Base-by-base conservation (phyloP, 2,329 filamentous ascomycete genomes). In the Phialophora chinensis region DNA sequence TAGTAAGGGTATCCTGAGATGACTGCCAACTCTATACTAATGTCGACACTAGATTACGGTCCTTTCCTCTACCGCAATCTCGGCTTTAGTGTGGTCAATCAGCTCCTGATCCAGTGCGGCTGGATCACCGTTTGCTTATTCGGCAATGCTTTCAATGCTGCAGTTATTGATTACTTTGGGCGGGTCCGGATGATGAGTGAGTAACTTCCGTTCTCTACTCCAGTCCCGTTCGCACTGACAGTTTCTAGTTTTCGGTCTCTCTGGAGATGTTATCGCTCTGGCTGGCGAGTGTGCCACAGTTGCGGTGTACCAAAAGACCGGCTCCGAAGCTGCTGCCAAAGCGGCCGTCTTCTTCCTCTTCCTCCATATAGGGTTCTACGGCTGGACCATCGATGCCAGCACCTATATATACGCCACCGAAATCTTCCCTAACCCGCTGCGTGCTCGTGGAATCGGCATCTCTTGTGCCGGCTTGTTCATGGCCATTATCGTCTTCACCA, bases 361-460 rank as follows among this genome's bases (percentile, higher is more conserved):
- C 55, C 59, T 59, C 20, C 63, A 65, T 12, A 59, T 66, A 20
- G 60, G 49, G 73, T 80, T 90, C 53, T 90, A 88, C 75, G 90
- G 87, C 0, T 83, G 82, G 1, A 80, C 87, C 0, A 90, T 90
- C 67, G 88, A 87, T 25, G 86, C 87, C 0, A 88, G 87, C 5
- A 84, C 86, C 1, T 87, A 86, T 86, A 77, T 90, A 0, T 90
- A 90, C 63, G 88, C 87, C 0, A 88, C 90, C 1, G 90, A 92
- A 74, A 92, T 92, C 65, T 92, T 91, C 73, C 89, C 90, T 0
- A 78, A 91, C 0, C 85, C 89, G 66, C 84, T 91, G 0, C 85
- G 90, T 27, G 90, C 90, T 1, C 89, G 90, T 71, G 90, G 90
- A 4, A 62, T 66, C 11, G 62, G 56, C 5, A 53, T 66, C 42